These are phyloP conservation scores for Imleria badia DNA, from an alignment of 768 basidiomycete genomes.

Conservation along the genomic window DNA sequence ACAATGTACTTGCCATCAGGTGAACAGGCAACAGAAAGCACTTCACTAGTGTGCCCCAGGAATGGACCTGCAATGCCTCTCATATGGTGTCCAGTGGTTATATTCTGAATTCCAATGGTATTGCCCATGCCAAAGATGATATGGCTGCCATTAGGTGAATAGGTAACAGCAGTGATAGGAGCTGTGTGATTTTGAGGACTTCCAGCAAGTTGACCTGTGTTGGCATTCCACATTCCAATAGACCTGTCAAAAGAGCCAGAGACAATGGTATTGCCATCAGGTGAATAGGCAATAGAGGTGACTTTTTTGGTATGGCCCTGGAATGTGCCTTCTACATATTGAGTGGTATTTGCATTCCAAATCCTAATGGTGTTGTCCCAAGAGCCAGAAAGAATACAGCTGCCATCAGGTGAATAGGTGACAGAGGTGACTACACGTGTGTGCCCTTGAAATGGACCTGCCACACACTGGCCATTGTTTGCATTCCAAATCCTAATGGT, in stretches of 20 bases:
- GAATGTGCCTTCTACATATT: not conserved
- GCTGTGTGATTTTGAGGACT: not conserved
- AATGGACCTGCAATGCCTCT: not conserved
- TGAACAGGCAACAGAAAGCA: constrained; percentile 12
- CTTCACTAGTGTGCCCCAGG: not conserved
- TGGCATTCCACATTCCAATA: constrained; percentile 11
- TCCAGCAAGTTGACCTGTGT: constrained; percentile 3
- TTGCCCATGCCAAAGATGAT: constrained; percentile 18
- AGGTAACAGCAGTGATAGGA: not conserved
- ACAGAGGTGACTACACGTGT: constrained; percentile 4
- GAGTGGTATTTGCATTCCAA: constrained; percentile 12
- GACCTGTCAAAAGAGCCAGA: constrained; percentile 11
- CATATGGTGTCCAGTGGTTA: not conserved
- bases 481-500: constrained; percentile 23
- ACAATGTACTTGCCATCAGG: constrained; percentile 14
- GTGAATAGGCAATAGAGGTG: constrained; percentile 15
- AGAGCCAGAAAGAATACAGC: constrained; percentile 14
- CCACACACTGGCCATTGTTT: constrained; percentile 11
- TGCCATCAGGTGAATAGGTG: constrained; percentile 19
- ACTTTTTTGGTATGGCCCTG: constrained; percentile 2
- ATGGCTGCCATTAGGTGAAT: constrained; percentile 22
- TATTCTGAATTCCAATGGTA: constrained; percentile 10
- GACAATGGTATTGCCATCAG: constrained; percentile 11
- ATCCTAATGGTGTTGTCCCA: constrained; percentile 14
- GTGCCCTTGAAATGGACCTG: constrained; percentile 19